Evolutionary conservation across 805 yeast genomes (phyloP).

Genomic region (Kuraishia piskuri): DNA sequence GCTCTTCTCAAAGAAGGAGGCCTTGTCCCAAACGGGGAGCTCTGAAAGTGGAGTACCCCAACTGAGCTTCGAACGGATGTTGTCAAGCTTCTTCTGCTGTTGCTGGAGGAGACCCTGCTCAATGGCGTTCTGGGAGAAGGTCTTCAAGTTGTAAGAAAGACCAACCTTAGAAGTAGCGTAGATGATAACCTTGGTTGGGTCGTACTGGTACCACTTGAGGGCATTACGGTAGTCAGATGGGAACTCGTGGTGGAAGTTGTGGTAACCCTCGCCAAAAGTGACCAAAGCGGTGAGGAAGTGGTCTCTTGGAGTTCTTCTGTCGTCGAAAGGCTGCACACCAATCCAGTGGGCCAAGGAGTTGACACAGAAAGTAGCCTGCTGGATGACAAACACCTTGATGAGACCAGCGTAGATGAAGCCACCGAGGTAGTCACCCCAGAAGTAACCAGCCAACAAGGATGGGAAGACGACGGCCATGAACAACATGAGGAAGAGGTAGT

Average conservation of each 20-base stretch:
- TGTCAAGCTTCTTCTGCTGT: constrained; percentile 72
- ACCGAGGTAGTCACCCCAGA: constrained; percentile 69
- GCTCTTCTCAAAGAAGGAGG: constrained; percentile 27
- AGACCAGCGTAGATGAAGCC: constrained; percentile 79
- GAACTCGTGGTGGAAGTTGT: constrained; percentile 93
- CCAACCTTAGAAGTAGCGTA: constrained; percentile 43
- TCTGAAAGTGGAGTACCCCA: constrained; percentile 95
- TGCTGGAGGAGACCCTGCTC: constrained; percentile 73
- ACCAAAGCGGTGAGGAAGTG: constrained; percentile 53
- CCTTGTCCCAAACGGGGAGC: constrained; percentile 55
- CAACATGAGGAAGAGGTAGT: constrained; percentile 55
- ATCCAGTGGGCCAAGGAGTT: constrained; percentile 80
- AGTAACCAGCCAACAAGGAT: constrained; percentile 48
- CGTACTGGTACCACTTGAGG: constrained; percentile 63
- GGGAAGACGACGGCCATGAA: constrained; percentile 56
- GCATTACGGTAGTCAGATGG: constrained; percentile 85
- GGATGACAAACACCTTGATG: constrained; percentile 59
- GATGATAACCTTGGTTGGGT: constrained; percentile 80
- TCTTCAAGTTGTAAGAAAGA: constrained; percentile 47
- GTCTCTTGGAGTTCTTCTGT: constrained; percentile 65
- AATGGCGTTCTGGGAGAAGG: constrained; percentile 49
- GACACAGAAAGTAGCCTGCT: constrained; percentile 69
- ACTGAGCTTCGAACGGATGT: constrained; percentile 66
- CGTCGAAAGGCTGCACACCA: constrained; percentile 69
- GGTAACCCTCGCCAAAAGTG: constrained; percentile 86